Base-by-base conservation (phyloP, 768 basidiomycete species). In the Leucocoprinus birnbaumii region DNA sequence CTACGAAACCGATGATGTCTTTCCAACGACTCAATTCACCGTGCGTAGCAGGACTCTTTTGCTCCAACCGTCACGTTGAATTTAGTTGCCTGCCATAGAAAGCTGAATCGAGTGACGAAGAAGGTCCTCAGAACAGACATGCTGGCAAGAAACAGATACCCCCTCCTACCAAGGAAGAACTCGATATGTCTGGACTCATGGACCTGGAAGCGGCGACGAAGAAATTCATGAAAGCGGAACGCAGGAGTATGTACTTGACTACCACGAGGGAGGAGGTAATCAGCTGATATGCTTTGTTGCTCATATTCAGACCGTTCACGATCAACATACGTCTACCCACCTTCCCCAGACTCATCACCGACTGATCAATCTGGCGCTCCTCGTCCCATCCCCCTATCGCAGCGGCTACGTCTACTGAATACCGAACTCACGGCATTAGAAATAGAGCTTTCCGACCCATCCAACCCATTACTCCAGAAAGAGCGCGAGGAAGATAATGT, bases 1-100 rank as follows among this genome's bases (percentile, higher is more conserved):
- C 42, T 96, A 96, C 65, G 94, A 96, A 66, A 96, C 94, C 0
- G 88, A 91, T 44, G 94, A 96, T 61, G 75, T 82, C 14, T 79
- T 85, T 63, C 85, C 80, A 13, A 68, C 77, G 14, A 66, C 79
- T 25, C 75, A 79, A 47, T 69, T 71, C 19, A 76, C 77, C 59
- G 88, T 87, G 66, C n/a, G n/a, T n/a, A 55, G 80, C 71, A 44
- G 2, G 24, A 43, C 48, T 22, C 11, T 27, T 4, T 51, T 40
- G 22, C 40, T 21, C 48, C 27, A 53, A 51, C 59, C 50, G 48
- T 27, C 38, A 57, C 14, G 19, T 55, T 61, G n/a, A n/a, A n/a
- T 57, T 19, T 40, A 47, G 34, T 38, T 48, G 40, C 46, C 50
- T 27, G 13, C 1, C 14, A 22, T 63, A 89, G 85, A 78, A 78